phyloP scores from a whole-genome alignment of 2,329 filamentous ascomycete genomes.

The Colletotrichum lentis region DNA sequence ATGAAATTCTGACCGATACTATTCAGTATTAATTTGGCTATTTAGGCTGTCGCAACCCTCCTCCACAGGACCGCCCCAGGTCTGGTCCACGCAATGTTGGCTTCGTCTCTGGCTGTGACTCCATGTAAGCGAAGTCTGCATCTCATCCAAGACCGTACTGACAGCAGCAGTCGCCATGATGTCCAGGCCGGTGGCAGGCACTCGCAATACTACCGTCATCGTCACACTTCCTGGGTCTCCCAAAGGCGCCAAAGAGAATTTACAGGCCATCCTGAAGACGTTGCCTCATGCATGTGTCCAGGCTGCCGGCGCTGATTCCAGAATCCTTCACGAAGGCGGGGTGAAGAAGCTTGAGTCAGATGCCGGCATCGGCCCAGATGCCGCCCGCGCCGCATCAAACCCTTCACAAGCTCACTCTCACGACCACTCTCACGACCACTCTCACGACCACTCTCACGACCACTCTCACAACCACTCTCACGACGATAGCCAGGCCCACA shows the following conservation, averaged over 20 bases:
- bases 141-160: slow-evolving; percentile 30
- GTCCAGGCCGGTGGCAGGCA: slow-evolving; percentile 90
- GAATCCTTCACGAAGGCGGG: slow-evolving; percentile 80
- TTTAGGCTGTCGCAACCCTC: slow-evolving; percentile 77
- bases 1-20: background rate
- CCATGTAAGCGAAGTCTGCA: slow-evolving; percentile 72
- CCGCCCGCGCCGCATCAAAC: background rate
- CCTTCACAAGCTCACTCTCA: slow-evolving; percentile 62
- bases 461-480: slow-evolving; percentile 65
- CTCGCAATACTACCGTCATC: slow-evolving; percentile 82
- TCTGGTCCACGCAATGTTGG: slow-evolving; percentile 93
- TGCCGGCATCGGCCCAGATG: slow-evolving; percentile 65
- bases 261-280: slow-evolving; percentile 87
- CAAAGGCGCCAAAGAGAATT: slow-evolving; percentile 93
- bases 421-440: slow-evolving; percentile 60
- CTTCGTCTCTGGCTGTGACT: slow-evolving; percentile 83
- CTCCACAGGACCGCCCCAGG: slow-evolving; percentile 88
- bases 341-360: slow-evolving; percentile 85
- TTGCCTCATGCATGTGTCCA: slow-evolving; percentile 95
- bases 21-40: background rate
- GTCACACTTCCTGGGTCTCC: slow-evolving; percentile 93
- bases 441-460: slow-evolving; percentile 62
- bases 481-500: slow-evolving; percentile 49
- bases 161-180: slow-evolving; percentile 83
- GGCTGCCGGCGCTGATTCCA: slow-evolving; percentile 82